Conservation (phyloP, 257 asterid genomes). For the Ballota nigra region DNA sequence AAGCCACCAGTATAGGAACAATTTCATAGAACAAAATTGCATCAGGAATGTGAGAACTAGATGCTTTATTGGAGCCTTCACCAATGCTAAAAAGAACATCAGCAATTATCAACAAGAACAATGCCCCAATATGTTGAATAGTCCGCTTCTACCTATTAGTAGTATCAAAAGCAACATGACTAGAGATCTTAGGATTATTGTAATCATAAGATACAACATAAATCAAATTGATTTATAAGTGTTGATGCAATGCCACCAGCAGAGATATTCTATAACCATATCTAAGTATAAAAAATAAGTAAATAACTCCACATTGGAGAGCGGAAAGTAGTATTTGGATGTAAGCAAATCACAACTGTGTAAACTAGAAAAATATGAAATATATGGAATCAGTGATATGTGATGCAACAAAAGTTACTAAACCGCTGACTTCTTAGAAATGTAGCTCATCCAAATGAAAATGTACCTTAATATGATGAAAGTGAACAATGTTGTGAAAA, state of each 20-base stretch:
- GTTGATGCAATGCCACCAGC: no score
- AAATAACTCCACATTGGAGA: neutral
- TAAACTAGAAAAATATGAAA: neutral
- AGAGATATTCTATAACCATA: no score
- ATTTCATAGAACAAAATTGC: conserved; percentile 79
- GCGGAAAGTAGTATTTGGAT: neutral
- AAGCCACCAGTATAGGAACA: conserved; percentile 83
- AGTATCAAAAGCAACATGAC: conserved; percentile 12
- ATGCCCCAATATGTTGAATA: conserved; percentile 88
- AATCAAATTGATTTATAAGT: no score
- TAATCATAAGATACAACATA: neutral
- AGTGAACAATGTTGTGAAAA: conserved; percentile 89
- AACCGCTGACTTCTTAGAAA: neutral
- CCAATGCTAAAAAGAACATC: conserved; percentile 84
- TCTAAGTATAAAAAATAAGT: neutral
- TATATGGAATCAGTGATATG: neutral
- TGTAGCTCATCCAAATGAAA: conserved; percentile 10
- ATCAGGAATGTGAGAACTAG: conserved; percentile 56
- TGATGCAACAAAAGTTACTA: conserved; percentile 10
- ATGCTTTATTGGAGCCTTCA: conserved; percentile 87
- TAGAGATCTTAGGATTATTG: conserved; percentile 2
- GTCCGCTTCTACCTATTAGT: conserved; percentile 83
- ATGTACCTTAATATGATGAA: conserved; percentile 77
- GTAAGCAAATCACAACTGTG: neutral
- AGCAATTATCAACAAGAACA: conserved; percentile 83